Conservation (phyloP, 352 stramenopile genomes). For the Thalassiosira sp. region DNA sequence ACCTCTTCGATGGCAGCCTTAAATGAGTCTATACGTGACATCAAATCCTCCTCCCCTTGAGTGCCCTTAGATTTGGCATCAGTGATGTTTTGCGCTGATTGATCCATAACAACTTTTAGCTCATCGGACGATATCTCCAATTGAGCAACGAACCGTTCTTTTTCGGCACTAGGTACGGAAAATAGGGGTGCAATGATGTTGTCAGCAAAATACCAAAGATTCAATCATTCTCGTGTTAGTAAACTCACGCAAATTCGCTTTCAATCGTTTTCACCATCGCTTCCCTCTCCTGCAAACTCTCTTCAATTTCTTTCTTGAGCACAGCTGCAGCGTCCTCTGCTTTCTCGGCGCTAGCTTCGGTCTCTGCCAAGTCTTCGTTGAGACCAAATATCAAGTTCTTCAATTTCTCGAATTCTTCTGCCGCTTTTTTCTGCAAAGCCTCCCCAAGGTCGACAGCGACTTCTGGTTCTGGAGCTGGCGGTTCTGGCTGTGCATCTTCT, state of each 20-base stretch:
- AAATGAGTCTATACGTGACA: slow-evolving; percentile 33
- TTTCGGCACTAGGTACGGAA: slow-evolving; percentile 17
- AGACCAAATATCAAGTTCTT: slow-evolving; percentile 37
- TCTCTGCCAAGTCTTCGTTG: slow-evolving; percentile 20
- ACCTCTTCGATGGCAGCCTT: slow-evolving; percentile 18
- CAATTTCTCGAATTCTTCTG: slow-evolving; percentile 31
- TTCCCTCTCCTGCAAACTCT: slow-evolving; percentile 26
- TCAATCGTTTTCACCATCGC: slow-evolving; percentile 35
- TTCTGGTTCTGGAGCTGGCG: background rate
- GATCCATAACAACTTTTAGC: slow-evolving; percentile 21
- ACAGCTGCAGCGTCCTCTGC: slow-evolving; percentile 18
- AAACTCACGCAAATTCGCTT: slow-evolving; percentile 22
- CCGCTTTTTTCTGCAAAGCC: slow-evolving; percentile 27
- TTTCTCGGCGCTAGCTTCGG: slow-evolving; percentile 14
- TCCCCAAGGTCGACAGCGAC: slow-evolving; percentile 22
- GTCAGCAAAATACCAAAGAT: background rate
- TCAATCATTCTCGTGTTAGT: background rate
- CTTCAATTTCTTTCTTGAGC: slow-evolving; percentile 41
- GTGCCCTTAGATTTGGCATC: slow-evolving; percentile 7
- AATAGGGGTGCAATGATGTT: background rate
- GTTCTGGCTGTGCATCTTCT: slow-evolving; percentile 4
- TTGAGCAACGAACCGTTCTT: slow-evolving; percentile 23
- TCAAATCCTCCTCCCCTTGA: slow-evolving; percentile 16
- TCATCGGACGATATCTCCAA: slow-evolving; percentile 26
- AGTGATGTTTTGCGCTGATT: slow-evolving; percentile 30